Base-by-base conservation (phyloP, 805 yeast species). In the Wickerhamomyces mucosus region DNA sequence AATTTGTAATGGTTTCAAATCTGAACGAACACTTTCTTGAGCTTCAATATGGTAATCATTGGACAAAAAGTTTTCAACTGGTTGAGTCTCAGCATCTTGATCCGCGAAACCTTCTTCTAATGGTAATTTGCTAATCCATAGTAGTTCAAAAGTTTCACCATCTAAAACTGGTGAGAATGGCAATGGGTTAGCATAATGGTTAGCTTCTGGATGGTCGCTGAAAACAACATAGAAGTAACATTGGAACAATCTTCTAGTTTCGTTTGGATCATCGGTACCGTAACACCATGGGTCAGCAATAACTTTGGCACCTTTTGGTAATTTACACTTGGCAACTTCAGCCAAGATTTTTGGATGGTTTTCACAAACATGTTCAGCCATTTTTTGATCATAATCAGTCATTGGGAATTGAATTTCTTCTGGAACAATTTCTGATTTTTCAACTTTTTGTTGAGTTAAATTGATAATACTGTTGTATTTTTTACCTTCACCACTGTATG, bases 281-380 rank as follows among this genome's bases (percentile, higher is more conserved):
- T 82, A 80, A 68, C 80, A 82, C 94, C 94, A 82, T 32, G 88
- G 84, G 52, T 80, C 89, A 50, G 68, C 68, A 43, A 75, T 67
- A 29, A 78, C 76, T 21, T 53, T 45, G 41, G 51, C 59, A 53
- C 69, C 51, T 50, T 34, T 27, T 38, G 86, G 88, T 36, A 80
- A 61, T 41, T 73, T 65, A 56, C 79, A 63, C 53, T 78, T 78
- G 36, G 64, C 80, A 43, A 78, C 63, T 54, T 80, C 86, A 17
- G 76, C 81, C 38, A 53, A 41, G 38, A 78, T 75, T 3, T 48
- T 37, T 14, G 86, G 86, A 49, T 78, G 79, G 17, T 53, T 45
- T 45, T 58, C 47, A 37, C 73, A 64, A 31, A 59, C 47, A 4
- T 55, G 53, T 56, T 80, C 88, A 51, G n/a, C n/a, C n/a, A n/a